Percentiles rank a stretch among this genome's conserved stretches.
Evolutionary conservation across 768 basidiomycete species (phyloP).

Genomic region (Crepidotus variabilis): DNA sequence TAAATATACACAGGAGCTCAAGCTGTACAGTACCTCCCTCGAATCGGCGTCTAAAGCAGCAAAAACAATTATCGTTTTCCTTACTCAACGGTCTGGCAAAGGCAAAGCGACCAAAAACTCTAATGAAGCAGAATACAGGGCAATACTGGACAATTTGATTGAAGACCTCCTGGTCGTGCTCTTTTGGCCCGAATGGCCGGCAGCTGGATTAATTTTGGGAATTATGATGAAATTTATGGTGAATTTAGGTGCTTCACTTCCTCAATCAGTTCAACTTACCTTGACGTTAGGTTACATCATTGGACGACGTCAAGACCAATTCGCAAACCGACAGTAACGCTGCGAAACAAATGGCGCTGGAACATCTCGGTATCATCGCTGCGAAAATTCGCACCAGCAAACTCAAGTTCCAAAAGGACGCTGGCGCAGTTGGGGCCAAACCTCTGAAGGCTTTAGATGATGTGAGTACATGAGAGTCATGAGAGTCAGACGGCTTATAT

Average conservation of each 20-base stretch:
- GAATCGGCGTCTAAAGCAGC: constrained; percentile 85
- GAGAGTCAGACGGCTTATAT: neutral
- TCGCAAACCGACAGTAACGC: constrained; percentile 73
- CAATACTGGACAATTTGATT: constrained; percentile 89
- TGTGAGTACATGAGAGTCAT: constrained; percentile 33
- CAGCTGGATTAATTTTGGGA: constrained; percentile 74
- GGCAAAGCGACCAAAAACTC: constrained; percentile 86
- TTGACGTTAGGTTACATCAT: constrained; percentile 58
- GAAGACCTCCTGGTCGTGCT: constrained; percentile 84
- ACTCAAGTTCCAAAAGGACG: constrained; percentile 39
- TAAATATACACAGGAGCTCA: constrained; percentile 51
- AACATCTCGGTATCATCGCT: constrained; percentile 92
- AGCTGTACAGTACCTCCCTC: constrained; percentile 64
- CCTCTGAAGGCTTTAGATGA: constrained; percentile 66
- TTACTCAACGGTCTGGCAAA: constrained; percentile 83
- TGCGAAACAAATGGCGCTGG: constrained; percentile 84
- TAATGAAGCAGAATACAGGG: constrained; percentile 90
- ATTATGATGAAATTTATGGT: constrained; percentile 89
- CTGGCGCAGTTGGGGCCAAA: constrained; percentile 26
- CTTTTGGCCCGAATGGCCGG: constrained; percentile 98
- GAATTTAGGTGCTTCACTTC: constrained; percentile 10
- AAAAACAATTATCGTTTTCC: constrained; percentile 74
- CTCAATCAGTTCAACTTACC: neutral
- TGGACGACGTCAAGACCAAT: constrained; percentile 78
- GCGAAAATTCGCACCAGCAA: constrained; percentile 67